Evolutionary conservation across 345 rosid species (phyloP), one percentile per base, ranked within the genome.

Genomic region (Eucalyptus camaldulensis): DNA sequence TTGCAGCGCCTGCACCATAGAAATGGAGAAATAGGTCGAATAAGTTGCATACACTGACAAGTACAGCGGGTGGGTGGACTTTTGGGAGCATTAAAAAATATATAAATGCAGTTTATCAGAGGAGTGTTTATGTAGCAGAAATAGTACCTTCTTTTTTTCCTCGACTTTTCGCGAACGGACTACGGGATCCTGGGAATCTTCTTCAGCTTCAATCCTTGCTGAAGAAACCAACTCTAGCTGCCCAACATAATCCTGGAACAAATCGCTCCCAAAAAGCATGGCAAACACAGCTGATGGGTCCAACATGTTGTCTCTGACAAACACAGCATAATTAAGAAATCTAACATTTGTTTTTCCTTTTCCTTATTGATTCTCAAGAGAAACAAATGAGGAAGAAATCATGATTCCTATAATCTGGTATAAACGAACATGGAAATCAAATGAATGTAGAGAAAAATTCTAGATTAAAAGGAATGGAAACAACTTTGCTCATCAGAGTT

Each of bases 261-360:
- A 91, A 45, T 98, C 98, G 49, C 99, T 97, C 69, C 98, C 99
- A 80, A 98, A 97, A 67, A 95, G 93, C 99, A 96, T 96, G 60
- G 98, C 98, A 90, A 98, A 98, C 17, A 98, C 98, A 90, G 97
- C 93, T 67, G 99, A 89, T 91, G 99, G 98, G 83, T 98, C 99
- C 90, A 96, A 88, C 98, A 98, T 98, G 85, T 94, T 87, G 49
- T 95, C 97, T 93, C 99, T 98, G 90, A 69, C 86, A 92, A 86
- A 86, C 50, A 88, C 25, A 88, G 53, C 22, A 44, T 27, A 80
- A 54, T 76, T 25, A 88, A 65, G 72, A 65, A 65, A 65, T 65
- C 72, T n/a, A 65, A 29, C 19, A 31, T 29, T n/a, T n/a, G 19
- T 65, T 65, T 13, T 65, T 65, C 37, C 33, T 29, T 29, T 65